Conservation (phyloP, 306 rosid species). For the Gastrolobium villosum region DNA sequence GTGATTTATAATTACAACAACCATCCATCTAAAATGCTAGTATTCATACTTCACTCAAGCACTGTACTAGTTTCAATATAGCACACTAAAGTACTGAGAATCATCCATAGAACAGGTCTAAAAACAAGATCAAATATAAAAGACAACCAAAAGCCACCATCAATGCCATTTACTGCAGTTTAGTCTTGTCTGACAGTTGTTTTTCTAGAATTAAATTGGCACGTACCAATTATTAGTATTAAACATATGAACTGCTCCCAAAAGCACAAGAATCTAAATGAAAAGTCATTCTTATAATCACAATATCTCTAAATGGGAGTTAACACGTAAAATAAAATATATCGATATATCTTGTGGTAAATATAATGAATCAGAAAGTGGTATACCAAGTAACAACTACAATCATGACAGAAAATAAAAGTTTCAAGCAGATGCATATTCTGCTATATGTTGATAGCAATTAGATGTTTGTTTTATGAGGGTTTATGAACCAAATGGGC, state of each 20-base stretch:
- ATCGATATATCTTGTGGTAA: background rate
- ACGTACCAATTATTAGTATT: background rate
- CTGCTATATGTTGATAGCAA: too few species aligned
- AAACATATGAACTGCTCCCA: background rate
- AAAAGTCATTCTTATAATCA: background rate
- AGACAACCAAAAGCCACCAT: background rate
- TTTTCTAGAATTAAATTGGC: constrained; percentile 10
- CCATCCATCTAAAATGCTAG: background rate
- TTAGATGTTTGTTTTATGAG: too few species aligned
- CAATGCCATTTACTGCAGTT: background rate
- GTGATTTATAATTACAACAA: background rate
- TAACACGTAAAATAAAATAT: background rate
- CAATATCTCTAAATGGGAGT: background rate
- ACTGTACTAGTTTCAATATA: background rate
- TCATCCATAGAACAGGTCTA: background rate
- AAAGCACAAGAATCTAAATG: background rate
- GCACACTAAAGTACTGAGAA: background rate
- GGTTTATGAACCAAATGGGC: too few species aligned
- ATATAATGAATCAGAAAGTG: background rate
- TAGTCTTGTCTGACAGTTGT: background rate
- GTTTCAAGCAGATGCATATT: background rate
- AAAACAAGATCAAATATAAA: background rate
- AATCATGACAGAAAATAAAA: background rate
- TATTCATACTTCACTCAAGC: background rate
- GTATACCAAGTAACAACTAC: background rate